Conservation (phyloP, 305 asterid species). For the Stenogyne calaminthoides region DNA sequence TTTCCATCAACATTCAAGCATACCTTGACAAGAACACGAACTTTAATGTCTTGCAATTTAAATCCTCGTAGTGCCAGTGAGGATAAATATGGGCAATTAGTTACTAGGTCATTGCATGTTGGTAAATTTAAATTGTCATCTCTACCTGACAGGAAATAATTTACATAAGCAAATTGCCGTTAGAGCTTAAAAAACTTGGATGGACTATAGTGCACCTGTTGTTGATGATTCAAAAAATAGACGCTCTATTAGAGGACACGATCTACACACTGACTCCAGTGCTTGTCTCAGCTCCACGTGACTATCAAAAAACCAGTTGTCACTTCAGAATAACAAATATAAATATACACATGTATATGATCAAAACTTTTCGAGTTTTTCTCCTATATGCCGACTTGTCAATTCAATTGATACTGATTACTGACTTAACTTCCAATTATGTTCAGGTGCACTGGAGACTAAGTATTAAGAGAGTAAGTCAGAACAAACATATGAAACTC, state of each 20-base stretch:
- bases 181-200: slow-evolving; percentile 21
- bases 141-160: slow-evolving; percentile 53
- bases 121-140: slow-evolving; percentile 76
- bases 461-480: slow-evolving; percentile 2
- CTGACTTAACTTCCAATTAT: neutral
- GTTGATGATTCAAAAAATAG: slow-evolving; percentile 73
- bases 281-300: slow-evolving; percentile 70
- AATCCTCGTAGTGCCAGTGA: slow-evolving; percentile 77
- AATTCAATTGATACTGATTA: slow-evolving; percentile 18
- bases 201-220: slow-evolving; percentile 51
- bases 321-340: slow-evolving; percentile 23
- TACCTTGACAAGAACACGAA: slow-evolving; percentile 75
- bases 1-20: slow-evolving; percentile 21
- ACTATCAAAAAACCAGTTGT: slow-evolving; percentile 39
- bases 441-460: slow-evolving; percentile 16
- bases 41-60: slow-evolving; percentile 64
- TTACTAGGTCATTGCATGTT: slow-evolving; percentile 69
- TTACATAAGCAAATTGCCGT: slow-evolving; percentile 30
- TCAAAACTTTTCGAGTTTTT: neutral
- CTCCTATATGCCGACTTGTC: slow-evolving; percentile 6
- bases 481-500: slow-evolving; percentile 10
- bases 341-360: neutral
- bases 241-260: slow-evolving; percentile 71
- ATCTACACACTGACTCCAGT: slow-evolving; percentile 69
- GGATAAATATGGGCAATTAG: slow-evolving; percentile 59